Conservation (phyloP, 208 protist genomes). For the Vickermania ingenoplastis region DNA sequence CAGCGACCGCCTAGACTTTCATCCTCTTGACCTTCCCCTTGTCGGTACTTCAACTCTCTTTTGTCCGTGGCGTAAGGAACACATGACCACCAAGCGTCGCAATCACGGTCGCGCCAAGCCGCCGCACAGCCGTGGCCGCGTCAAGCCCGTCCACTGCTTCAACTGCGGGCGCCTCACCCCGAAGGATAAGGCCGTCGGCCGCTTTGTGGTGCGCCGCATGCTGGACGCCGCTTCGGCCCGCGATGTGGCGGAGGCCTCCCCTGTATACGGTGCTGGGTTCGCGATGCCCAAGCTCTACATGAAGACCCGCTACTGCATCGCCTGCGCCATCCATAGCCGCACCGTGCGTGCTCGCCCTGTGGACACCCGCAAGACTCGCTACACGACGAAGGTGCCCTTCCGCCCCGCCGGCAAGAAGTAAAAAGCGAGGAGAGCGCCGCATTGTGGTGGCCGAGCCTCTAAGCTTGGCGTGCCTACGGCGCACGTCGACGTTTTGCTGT, state of each 20-base stretch:
- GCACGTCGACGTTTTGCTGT: too few relatives aligned
- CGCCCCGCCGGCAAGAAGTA: constrained; percentile 39
- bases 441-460: neutral
- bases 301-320: constrained; percentile 99
- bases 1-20: too few relatives aligned
- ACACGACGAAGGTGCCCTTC: constrained; percentile 76
- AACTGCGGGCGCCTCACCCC: constrained; percentile 87
- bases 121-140: constrained; percentile 83
- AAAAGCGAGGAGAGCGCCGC: neutral
- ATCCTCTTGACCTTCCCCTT: too few relatives aligned
- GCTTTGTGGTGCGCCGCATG: constrained; percentile 98
- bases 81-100: constrained; percentile 90
- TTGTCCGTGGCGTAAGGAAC: too few relatives aligned
- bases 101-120: constrained; percentile 90
- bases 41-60: too few relatives aligned
- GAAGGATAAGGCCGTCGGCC: constrained; percentile 98
- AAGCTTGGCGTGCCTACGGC: too few relatives aligned
- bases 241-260: constrained; percentile 95
- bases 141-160: constrained; percentile 89
- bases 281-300: constrained; percentile 98
- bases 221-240: constrained; percentile 95
- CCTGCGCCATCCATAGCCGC: constrained; percentile 98
- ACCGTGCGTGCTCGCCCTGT: constrained; percentile 91
- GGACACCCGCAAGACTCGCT: constrained; percentile 74
- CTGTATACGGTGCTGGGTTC: constrained; percentile 87